Base-by-base conservation (phyloP, 2,329 filamentous ascomycete species). In the Cephalotrichum gorgonifer region DNA sequence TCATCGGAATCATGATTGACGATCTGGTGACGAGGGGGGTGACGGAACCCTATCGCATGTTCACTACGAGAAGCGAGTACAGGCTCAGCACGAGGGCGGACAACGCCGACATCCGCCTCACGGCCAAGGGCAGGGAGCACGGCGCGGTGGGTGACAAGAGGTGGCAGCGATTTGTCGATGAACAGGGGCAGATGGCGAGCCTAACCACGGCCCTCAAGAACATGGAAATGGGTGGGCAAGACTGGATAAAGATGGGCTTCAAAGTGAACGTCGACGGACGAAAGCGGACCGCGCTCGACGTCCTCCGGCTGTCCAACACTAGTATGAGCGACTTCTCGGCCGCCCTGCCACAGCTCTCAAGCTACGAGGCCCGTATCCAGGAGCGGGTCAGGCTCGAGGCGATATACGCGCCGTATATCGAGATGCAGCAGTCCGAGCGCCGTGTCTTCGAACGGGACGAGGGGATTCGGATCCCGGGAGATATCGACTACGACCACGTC, bases 1-100 rank as follows among this genome's bases (percentile, higher is more conserved):
- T 96, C 64, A 97, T 98, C 60, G 93, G 93, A 56, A 86, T 98
- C 68, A 95, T 98, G 89, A 90, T 98, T 58, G 93, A 98, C 65
- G 93, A 98, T 63, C 79, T 98, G 33, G 83, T 95, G 60, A 97
- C 91, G 22, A 97, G 96, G 67, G 93, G 93, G 44, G 93, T 98
- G 27, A 90, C 86, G 2, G 93, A 98, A 62, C 93, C 93, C 1
- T 98, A 98, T 67, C 82, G 93, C 56, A 97, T 98, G 90, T 98
- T 98, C 70, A 98, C 93, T 2, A 86, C 87, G 6, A 82, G 93
- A 54, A 95, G 86, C 68, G 93, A 98, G 69, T 98, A 94, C 66
- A 86, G 93, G 53, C 90, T 98, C 77, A 88, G 85, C 41, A 81
- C 88, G 2, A 85, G 93, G 53, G 85, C 93, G 43, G 93, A 98